Evolutionary conservation across 2,329 filamentous ascomycete genomes (phyloP), one percentile per base, ranked within the genome.

Genomic region (Coniochaeta hoffmannii): DNA sequence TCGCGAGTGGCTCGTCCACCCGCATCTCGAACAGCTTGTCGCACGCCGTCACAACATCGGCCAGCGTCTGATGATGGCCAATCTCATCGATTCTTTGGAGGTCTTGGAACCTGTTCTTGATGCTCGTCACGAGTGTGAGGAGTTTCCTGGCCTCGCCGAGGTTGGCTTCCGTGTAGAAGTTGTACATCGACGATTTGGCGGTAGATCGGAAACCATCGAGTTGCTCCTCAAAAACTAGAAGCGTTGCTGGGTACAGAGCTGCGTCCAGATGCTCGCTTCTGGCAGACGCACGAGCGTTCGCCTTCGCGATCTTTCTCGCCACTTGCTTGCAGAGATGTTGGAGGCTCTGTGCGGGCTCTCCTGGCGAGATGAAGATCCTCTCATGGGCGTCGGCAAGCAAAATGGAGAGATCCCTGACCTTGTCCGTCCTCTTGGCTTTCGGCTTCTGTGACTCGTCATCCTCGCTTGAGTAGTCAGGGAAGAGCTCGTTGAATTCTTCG

Each of bases 101-200:
- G 58, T 88, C 79, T 19, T 78, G 77, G 72, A 97, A 96, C 15
- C 88, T 84, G 50, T 74, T 67, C 65, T 88, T 85, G 49, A 93
- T 82, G 53, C 83, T 82, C 63, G 85, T 79, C 11, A 90, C 76
- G 9, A 97, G 73, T 0, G 69, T 72, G 26, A 94, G 83, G 4
- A 97, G 77, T 58, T 85, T 88, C 58, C 87, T 85, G 10, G 85
- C 85, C 71, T 97, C 90, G 1, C 75, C 69, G 12, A 93, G 73
- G 63, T 97, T 95, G 2, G 86, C 69, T 64, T 96, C 87, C 0
- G 82, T 86, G 69, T 99, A 99, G 69, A 99, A 97, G 71, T 96
- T 96, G 74, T 93, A 95, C 24, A 74, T 58, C 15, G 54, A 49
- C 6, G 52, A 32, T 19, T 60, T 58, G 15, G 59, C 56, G 14